These are phyloP conservation scores for Penicillium mononematosum DNA, from an alignment of 495 filamentous ascomycete genomes.

Conservation along the genomic window DNA sequence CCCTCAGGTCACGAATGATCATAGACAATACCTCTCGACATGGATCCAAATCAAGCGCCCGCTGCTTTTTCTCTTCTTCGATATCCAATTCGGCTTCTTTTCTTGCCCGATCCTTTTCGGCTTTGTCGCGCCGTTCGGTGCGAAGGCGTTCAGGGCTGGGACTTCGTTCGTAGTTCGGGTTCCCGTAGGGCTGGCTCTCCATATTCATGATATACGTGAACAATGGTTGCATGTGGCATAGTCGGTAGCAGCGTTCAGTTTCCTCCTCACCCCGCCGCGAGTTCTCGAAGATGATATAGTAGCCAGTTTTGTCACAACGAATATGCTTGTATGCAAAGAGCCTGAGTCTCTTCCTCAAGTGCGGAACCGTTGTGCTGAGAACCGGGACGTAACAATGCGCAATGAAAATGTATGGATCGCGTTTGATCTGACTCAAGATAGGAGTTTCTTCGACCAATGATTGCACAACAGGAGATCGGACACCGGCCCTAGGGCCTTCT, in stretches of 20 bases:
- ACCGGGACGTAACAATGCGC: constrained; percentile 82
- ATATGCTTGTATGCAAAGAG: constrained; percentile 74
- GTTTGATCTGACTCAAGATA: constrained; percentile 64
- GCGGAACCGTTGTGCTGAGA: constrained; percentile 74
- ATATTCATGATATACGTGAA: constrained; percentile 95
- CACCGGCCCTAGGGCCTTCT: constrained; percentile 44
- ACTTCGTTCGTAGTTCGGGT: constrained; percentile 63
- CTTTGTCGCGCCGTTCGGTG: constrained; percentile 55
- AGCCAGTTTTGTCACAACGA: constrained; percentile 77
- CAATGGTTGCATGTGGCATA: constrained; percentile 70
- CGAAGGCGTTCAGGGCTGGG: constrained; percentile 54
- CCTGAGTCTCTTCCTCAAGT: constrained; percentile 84
- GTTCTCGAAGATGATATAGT: constrained; percentile 86
- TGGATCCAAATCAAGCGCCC: constrained; percentile 81
- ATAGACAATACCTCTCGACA: constrained; percentile 76
- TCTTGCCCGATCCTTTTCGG: constrained; percentile 53
- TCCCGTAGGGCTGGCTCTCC: constrained; percentile 72
- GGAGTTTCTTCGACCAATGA: constrained; percentile 59
- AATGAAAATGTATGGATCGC: constrained; percentile 91
- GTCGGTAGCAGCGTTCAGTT: constrained; percentile 69
- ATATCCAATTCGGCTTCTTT: constrained; percentile 73
- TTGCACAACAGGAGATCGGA: constrained; percentile 44
- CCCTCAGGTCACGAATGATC: constrained; percentile 74
- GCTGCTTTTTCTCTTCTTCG: constrained; percentile 80
- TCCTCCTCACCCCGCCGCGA: constrained; percentile 72